Conservation (phyloP, 352 stramenopile species). For the Phytophthora constricta region DNA sequence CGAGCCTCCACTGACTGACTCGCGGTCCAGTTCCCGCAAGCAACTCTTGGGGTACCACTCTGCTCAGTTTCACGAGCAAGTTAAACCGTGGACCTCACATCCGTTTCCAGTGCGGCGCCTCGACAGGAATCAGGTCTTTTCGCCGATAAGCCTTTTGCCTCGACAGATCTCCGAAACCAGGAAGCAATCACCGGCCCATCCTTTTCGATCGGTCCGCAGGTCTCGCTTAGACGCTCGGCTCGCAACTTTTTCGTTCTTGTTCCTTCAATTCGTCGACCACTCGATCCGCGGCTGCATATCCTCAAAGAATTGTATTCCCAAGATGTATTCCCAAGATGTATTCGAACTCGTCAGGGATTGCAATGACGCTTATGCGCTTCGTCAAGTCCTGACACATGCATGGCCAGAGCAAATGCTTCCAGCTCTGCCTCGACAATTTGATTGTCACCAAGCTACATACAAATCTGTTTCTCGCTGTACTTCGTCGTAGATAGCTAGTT, state of each 20-base stretch:
- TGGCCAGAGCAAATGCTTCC: background rate
- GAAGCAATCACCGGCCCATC: constrained; percentile 7
- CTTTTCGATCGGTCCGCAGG: constrained; percentile 4
- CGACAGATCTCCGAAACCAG: constrained; percentile 12
- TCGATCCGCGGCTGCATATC: constrained; percentile 9
- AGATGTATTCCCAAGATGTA: too few relatives aligned
- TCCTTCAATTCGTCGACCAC: constrained; percentile 12
- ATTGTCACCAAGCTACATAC: background rate
- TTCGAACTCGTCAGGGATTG: constrained; percentile 2
- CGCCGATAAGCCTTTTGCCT: constrained; percentile 20
- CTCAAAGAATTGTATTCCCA: constrained; percentile 20
- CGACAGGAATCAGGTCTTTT: constrained; percentile 19
- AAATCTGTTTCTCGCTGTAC: background rate
- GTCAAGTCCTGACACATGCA: background rate
- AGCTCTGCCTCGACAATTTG: background rate
- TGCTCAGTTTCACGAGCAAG: background rate
- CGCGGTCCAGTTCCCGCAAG: constrained; percentile 2
- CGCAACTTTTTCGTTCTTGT: constrained; percentile 8
- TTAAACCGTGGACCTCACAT: constrained; percentile 8
- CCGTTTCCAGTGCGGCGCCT: constrained; percentile 21
- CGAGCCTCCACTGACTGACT: background rate
- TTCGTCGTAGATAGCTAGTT: background rate
- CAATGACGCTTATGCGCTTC: background rate
- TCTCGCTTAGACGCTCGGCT: constrained; percentile 1
- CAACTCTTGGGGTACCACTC: constrained; percentile 4